Base-by-base conservation (phyloP, 2,329 filamentous ascomycete species). In the Anisogramma anomala region DNA sequence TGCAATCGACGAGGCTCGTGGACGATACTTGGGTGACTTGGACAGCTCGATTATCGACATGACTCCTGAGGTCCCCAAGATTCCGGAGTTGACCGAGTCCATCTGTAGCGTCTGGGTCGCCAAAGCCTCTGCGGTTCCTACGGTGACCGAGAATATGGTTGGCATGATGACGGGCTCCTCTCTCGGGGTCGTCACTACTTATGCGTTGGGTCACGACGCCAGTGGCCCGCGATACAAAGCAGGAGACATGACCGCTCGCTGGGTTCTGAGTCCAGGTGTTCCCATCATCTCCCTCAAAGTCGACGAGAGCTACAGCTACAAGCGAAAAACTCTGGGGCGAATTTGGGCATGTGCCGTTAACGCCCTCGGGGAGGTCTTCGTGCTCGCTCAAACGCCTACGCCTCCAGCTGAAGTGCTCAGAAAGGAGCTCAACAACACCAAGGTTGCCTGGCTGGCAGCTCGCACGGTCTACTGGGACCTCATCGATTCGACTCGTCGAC, bases 271-370 rank as follows among this genome's bases (percentile, higher is more conserved):
- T 54, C 91, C 91, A 3, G 91, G 91, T 30, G 87, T 96, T 3
- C 91, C 91, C 0, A 91, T 98, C 47, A 73, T 95, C 40, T 75
- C 78, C 1, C 77, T 98, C 46, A 76, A 76, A 33, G 74, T 94
- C 6, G 91, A 98, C 53, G 87, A 94, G 20, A 77, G 77, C 39
- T 91, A 87, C 59, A 88, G 72, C 36, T 59, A 71, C 19, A 80
- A 78, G 51, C 79, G 88, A 22, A 79, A 80, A 55, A 65, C 72
- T 3, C 67, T 79, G 36, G 74, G 76, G 10, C 79, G 88, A 20
- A 74, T 91, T 10, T 96, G 87, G 86, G 86, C 84, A n/a, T 81
- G 89, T 31, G 84, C 78, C n/a, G 63, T 98, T 39, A 98, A 98
- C 57, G 89, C 91, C 0, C 67, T 98, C 7, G 91, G 91, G 1